Evolutionary conservation across 2,329 filamentous ascomycete species (phyloP), one percentile per base, ranked within the genome.

Genomic region (Stachybotrys chlorohalonatus): DNA sequence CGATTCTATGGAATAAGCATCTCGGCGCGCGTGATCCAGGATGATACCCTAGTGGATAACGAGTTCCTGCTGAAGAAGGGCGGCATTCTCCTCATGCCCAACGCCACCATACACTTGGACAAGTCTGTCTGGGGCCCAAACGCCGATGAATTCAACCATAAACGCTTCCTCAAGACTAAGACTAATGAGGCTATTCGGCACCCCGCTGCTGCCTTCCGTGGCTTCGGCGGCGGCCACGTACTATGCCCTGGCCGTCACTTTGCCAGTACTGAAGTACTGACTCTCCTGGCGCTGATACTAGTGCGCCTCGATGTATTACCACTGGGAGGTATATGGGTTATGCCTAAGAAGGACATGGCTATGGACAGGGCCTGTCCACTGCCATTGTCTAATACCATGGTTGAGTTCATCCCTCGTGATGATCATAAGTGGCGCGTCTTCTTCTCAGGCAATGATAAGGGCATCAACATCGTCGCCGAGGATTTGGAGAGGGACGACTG

Each of bases 221-320:
- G 47, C n/a, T 55, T 55, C 31, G 53, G 53, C 17, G 42, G 53
- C 13, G 53, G 53, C 11, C 36, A 51, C 16, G 49, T 52, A 15
- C 39, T 55, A 13, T 55, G 53, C 49, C 53, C 53, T 15, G 53
- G 53, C 39, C 49, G 53, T 17, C 49, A 55, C 48, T 55, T 55
- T 36, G 53, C 45, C 24, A 55, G 49, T 46, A 52, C 30, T 13
- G 53, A 55, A 31, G 32, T 55, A 24, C 24, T 55, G 31, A 32
- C 53, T 8, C 45, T 55, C 39, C 13, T 52, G 15, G 49, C 53
- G n/a, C 31, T 55, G 13, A 45, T 55, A 11, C 39, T 55, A 11
- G 31, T 55, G 11, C 53, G 53, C 7, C 52, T 55, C 17, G 53
- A 55, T 42, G 17, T 55, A 6, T 6, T 39, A 6, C 53, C 53